Percentiles rank a stretch among this genome's conserved stretches.
Conservation (phyloP, 2,329 filamentous ascomycete genomes). For the Pseudogymnoascus sp. region DNA sequence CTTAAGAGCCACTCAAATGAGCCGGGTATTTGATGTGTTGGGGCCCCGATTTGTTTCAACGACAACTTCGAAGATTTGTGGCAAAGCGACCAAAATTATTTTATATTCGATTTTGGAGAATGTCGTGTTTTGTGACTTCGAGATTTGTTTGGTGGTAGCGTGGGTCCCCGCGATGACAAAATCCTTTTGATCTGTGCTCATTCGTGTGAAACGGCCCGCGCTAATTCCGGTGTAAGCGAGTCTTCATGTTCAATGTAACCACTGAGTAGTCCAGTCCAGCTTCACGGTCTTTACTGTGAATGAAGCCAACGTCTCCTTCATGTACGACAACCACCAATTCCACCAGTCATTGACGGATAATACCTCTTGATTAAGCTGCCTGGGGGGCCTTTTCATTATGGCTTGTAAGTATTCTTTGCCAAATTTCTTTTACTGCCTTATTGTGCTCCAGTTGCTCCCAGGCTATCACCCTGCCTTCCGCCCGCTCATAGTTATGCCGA, state of each 20-base stretch:
- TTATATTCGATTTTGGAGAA: not conserved
- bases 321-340: constrained; percentile 6
- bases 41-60: not conserved
- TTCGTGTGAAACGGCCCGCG: constrained; percentile 10
- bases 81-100: constrained; percentile 5
- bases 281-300: constrained; percentile 2
- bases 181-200: constrained; percentile 10
- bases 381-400: constrained; percentile 28
- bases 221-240: constrained; percentile 9
- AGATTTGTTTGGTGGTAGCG: constrained; percentile 10
- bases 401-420: constrained; percentile 32
- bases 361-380: constrained; percentile 16
- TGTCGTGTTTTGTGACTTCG: constrained; percentile 3
- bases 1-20: constrained; percentile 6
- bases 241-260: constrained; percentile 9
- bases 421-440: constrained; percentile 13
- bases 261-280: constrained; percentile 6
- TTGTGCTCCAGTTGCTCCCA: constrained; percentile 15
- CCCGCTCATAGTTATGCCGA: constrained; percentile 16
- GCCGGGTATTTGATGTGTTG: not conserved
- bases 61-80: not conserved
- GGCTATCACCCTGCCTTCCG: constrained; percentile 21
- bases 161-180: constrained; percentile 10
- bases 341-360: constrained; percentile 12
- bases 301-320: constrained; percentile 8